A percentile compares a stretch with the other conserved stretches of the same genome.
Conservation (phyloP, 2,329 filamentous ascomycete genomes). For the Acephala macrosclerotiorum region DNA sequence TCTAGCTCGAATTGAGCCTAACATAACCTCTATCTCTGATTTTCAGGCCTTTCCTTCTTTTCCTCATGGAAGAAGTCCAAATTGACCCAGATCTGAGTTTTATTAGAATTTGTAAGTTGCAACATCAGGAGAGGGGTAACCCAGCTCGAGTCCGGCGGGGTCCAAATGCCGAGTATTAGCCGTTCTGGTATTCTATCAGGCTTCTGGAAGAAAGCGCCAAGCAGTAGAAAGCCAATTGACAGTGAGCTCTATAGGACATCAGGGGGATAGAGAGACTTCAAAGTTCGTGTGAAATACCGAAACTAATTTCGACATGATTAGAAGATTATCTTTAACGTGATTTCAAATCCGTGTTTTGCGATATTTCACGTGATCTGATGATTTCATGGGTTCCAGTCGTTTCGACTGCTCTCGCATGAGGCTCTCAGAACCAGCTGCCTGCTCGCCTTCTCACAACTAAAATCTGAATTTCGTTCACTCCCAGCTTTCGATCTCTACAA, state of each 20-base stretch:
- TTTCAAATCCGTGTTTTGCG: background rate
- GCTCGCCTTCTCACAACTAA: slow-evolving; percentile 8
- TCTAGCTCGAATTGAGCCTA: too few relatives aligned
- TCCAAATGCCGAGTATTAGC: background rate
- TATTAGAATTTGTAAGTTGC: too few relatives aligned
- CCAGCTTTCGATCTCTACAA: background rate
- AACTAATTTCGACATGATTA: background rate
- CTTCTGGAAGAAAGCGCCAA: background rate
- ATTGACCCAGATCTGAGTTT: too few relatives aligned
- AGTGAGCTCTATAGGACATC: background rate
- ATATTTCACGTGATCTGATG: background rate
- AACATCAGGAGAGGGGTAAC: too few relatives aligned
- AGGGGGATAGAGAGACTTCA: background rate
- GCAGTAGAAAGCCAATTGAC: background rate
- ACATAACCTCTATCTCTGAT: too few relatives aligned
- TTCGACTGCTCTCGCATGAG: background rate
- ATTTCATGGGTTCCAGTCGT: background rate
- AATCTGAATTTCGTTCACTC: background rate
- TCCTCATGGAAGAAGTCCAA: too few relatives aligned
- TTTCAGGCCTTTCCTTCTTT: too few relatives aligned
- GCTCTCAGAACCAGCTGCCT: slow-evolving; percentile 9
- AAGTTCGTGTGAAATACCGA: background rate
- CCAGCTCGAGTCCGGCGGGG: background rate
- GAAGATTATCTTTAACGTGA: background rate
- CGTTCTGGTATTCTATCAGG: background rate